Evolutionary conservation across 331 rosid species (phyloP).

Genomic region (Cydonia oblonga): DNA sequence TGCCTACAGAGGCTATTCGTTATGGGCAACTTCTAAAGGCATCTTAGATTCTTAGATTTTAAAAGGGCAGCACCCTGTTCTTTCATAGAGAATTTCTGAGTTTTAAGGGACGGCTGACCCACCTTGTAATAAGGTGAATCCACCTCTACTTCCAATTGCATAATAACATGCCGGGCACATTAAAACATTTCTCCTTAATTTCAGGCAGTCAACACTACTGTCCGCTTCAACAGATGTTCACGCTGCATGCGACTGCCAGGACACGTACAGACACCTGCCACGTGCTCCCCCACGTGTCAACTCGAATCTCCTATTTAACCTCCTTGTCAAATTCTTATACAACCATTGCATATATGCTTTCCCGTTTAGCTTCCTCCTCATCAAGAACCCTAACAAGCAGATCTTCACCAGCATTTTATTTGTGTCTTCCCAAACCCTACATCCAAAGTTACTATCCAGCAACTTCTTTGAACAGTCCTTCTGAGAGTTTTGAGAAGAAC

Average conservation of each 20-base stretch:
- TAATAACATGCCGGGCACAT: too few relatives aligned
- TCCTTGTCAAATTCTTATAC: neutral
- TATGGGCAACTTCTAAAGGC: too few relatives aligned
- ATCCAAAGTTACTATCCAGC: neutral
- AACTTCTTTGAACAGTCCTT: neutral
- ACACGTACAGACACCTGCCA: constrained; percentile 29
- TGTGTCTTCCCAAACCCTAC: neutral
- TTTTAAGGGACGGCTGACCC: too few relatives aligned
- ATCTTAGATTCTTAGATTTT: too few relatives aligned
- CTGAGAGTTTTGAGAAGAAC: neutral
- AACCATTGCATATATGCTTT: neutral
- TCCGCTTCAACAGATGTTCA: constrained; percentile 12
- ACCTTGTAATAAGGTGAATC: too few relatives aligned
- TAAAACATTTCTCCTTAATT: neutral
- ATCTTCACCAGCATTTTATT: neutral
- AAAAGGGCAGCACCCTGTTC: too few relatives aligned
- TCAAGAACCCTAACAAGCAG: constrained; percentile 9
- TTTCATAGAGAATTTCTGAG: too few relatives aligned
- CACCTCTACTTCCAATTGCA: too few relatives aligned
- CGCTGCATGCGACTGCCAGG: constrained; percentile 5
- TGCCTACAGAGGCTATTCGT: too few relatives aligned
- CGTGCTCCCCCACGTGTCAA: constrained; percentile 19
- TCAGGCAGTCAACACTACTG: neutral
- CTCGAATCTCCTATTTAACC: neutral
- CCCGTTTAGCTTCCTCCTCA: neutral